phyloP scores from a whole-genome alignment of 2,329 filamentous ascomycete species.

The Chaetomium sp. region DNA sequence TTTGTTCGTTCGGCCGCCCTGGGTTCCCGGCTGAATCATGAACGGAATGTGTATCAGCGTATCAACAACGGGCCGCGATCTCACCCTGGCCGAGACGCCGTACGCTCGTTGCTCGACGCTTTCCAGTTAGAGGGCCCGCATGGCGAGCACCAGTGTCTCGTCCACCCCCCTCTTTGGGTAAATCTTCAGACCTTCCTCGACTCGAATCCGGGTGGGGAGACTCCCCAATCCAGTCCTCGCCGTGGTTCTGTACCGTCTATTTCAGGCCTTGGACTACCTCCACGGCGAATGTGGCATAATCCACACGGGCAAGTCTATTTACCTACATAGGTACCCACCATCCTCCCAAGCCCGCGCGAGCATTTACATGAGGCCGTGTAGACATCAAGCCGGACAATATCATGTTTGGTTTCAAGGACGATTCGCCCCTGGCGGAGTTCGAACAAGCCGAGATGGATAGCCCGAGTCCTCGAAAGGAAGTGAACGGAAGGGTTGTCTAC shows the following conservation, averaged over 20 bases:
- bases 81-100: conserved; percentile 40
- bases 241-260: conserved; percentile 43
- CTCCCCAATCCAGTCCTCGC: conserved; percentile 43
- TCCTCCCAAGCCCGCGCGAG: background rate
- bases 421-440: background rate
- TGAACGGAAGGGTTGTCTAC: conserved; percentile 47
- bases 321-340: background rate
- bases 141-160: conserved; percentile 43
- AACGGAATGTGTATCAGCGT: conserved; percentile 48
- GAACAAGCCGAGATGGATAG: conserved; percentile 37
- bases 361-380: background rate
- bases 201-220: conserved; percentile 43
- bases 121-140: conserved; percentile 44
- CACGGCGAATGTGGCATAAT: conserved; percentile 50
- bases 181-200: conserved; percentile 44
- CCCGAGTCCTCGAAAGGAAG: conserved; percentile 47
- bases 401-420: conserved; percentile 4
- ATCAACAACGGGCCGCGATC: conserved; percentile 35
- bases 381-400: conserved; percentile 19
- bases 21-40: conserved; percentile 38
- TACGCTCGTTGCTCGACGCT: conserved; percentile 43
- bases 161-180: conserved; percentile 48
- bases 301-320: conserved; percentile 42
- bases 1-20: conserved; percentile 36
- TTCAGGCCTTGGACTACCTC: conserved; percentile 49